phyloP scores from a whole-genome alignment of 345 rosid species.

The Eutrema heterophyllum region DNA sequence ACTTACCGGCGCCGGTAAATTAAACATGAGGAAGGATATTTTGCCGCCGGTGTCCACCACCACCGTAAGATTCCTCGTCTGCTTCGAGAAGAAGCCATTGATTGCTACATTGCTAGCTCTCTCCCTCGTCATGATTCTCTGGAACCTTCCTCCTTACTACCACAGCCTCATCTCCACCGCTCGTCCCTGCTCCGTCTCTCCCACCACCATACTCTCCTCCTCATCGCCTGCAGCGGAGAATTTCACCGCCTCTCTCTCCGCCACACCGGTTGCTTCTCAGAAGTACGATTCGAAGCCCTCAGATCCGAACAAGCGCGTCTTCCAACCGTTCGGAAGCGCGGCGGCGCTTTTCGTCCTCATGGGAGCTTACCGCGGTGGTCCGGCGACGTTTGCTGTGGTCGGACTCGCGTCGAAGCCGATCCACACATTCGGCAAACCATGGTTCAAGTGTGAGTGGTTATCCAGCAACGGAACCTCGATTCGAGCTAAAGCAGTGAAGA shows the following conservation, averaged over 20 bases:
- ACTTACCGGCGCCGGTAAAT: slow-evolving; percentile 12
- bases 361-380: slow-evolving; percentile 92
- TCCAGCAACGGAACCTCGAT: slow-evolving; percentile 47
- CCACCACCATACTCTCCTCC: slow-evolving; percentile 3
- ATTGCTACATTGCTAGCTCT: slow-evolving; percentile 61
- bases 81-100: slow-evolving; percentile 62
- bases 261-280: background rate
- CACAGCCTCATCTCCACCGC: slow-evolving; percentile 57
- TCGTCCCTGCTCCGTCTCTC: slow-evolving; percentile 26
- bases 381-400: slow-evolving; percentile 58
- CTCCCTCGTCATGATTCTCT: slow-evolving; percentile 60
- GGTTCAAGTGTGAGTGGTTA: slow-evolving; percentile 88
- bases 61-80: slow-evolving; percentile 35
- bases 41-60: slow-evolving; percentile 30
- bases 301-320: slow-evolving; percentile 64
- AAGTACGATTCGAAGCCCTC: slow-evolving; percentile 30
- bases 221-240: background rate
- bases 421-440: slow-evolving; percentile 62
- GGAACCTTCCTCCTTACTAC: slow-evolving; percentile 77
- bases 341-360: slow-evolving; percentile 76
- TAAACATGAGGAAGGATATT: slow-evolving; percentile 53
- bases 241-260: slow-evolving; percentile 19
- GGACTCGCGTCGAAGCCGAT: slow-evolving; percentile 86
- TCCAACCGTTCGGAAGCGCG: slow-evolving; percentile 72
- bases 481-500: slow-evolving; percentile 61